Base-by-base conservation (phyloP, 352 stramenopile genomes). In the Globisporangium acanthophoron region DNA sequence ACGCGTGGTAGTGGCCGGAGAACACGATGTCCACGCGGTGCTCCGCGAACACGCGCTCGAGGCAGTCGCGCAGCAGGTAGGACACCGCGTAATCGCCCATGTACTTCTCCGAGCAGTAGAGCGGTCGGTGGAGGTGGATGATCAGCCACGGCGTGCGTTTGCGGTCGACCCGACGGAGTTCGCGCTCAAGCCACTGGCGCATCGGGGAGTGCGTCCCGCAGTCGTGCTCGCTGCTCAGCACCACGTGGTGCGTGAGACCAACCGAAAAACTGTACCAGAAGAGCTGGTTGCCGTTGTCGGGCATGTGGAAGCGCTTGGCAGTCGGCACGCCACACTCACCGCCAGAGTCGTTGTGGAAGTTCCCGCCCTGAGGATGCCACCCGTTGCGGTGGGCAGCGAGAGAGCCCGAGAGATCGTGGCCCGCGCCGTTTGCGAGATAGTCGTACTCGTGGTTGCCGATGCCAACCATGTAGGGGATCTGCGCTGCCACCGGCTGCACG, bases 381-480 rank as follows among this genome's bases (percentile, higher is more conserved):
- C 37, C 37, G 11, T 40, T 40, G 37, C 13, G 1, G 8, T 43
- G 37, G 18, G 37, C 37, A 43, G 37, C 37, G 13, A 43, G 37
- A 3, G 37, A 43, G 37, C 37, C 37, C 12, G 37, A 43, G 37
- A 18, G 37, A 18, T 43, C 37, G 37, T 43, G 37, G 13, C 37
- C 37, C 3, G 37, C n/a, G 18, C 70, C 65, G 9, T 65, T 66
- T 27, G 27, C 47, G 46, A 43, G 37, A 13, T 78, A 80, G 60
- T 75, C 71, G 59, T 77, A 80, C 51, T 80, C 71, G 56, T 80
- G 69, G 54, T 80, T 80, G 0, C 68, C 71, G 20, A 80, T 55
- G 5, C 50, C 62, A 13, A 76, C 68, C 73, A 86, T 76, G 76
- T 88, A 59, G 78, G 89, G 83, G 2, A 96, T 64, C n/a, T 59